Conservation (phyloP, 495 filamentous ascomycete species). For the Penicillium egyptiacum region DNA sequence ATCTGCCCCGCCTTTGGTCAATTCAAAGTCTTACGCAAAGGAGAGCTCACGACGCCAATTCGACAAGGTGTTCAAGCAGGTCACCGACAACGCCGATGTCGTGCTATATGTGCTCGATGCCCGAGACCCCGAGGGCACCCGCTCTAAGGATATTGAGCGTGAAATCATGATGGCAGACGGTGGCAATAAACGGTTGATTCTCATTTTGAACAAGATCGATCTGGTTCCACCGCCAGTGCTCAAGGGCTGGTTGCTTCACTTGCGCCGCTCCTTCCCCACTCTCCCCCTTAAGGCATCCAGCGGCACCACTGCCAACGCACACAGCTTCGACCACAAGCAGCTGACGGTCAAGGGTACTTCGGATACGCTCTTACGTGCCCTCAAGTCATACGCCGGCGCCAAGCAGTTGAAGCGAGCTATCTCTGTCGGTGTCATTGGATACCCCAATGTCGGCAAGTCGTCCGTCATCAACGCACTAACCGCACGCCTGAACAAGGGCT, state of each 20-base stretch:
- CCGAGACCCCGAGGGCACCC: slow-evolving; percentile 85
- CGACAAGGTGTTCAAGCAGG: slow-evolving; percentile 94
- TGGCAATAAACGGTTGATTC: slow-evolving; percentile 84
- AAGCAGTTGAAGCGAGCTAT: slow-evolving; percentile 85
- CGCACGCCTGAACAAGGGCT: slow-evolving; percentile 68
- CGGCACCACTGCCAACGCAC: slow-evolving; percentile 79
- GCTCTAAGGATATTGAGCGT: slow-evolving; percentile 86
- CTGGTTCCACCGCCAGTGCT: slow-evolving; percentile 79
- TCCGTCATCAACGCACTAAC: slow-evolving; percentile 95
- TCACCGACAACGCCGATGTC: slow-evolving; percentile 87
- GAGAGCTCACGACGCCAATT: slow-evolving; percentile 81
- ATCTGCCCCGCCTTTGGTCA: slow-evolving; percentile 30
- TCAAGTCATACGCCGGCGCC: slow-evolving; percentile 85
- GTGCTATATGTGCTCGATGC: slow-evolving; percentile 94
- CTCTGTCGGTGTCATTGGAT: slow-evolving; percentile 91
- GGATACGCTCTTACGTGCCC: slow-evolving; percentile 79
- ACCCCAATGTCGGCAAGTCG: slow-evolving; percentile 96
- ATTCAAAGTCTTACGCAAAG: slow-evolving; percentile 43
- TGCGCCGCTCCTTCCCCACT: slow-evolving; percentile 90
- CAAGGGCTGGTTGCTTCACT: slow-evolving; percentile 78
- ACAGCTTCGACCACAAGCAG: slow-evolving; percentile 88
- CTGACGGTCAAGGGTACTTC: slow-evolving; percentile 85
- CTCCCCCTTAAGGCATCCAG: slow-evolving; percentile 85
- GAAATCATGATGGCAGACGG: slow-evolving; percentile 81
- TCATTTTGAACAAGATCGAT: slow-evolving; percentile 97